Evolutionary conservation across 345 rosid species (phyloP).

Genomic region (Aquilaria yunnanensis): DNA sequence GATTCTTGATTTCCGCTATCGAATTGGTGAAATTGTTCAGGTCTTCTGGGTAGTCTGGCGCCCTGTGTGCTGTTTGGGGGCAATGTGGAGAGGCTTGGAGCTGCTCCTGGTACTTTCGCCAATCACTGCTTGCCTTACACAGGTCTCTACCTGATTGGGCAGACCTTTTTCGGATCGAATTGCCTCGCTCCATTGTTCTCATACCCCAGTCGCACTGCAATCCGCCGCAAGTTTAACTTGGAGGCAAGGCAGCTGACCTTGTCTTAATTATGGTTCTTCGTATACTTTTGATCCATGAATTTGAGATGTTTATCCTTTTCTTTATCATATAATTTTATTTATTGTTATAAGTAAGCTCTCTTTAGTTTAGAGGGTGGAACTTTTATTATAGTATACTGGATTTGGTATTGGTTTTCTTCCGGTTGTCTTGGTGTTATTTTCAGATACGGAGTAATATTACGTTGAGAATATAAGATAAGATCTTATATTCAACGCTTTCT

Average conservation of each 20-base stretch:
- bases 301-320: neutral
- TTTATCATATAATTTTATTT: too few species aligned
- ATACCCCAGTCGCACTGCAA: conserved; percentile 57
- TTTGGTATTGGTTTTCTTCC: too few species aligned
- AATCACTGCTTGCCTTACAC: conserved; percentile 66
- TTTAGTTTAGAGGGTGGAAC: too few species aligned
- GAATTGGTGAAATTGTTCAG: conserved; percentile 14
- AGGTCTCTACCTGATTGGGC: conserved; percentile 64
- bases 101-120: conserved; percentile 62
- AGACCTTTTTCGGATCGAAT: conserved; percentile 53
- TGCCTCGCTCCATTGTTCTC: conserved; percentile 82
- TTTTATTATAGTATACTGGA: too few species aligned
- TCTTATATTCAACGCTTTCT: too few species aligned
- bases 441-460: too few species aligned
- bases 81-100: conserved; percentile 76
- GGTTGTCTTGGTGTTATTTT: too few species aligned
- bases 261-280: neutral
- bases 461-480: too few species aligned
- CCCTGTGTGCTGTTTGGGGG: conserved; percentile 81
- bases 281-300: too few species aligned
- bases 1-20: too few species aligned
- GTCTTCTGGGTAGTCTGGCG: conserved; percentile 81
- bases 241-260: conserved; percentile 44
- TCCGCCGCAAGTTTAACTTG: conserved; percentile 70
- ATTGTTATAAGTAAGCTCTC: too few species aligned